Percentiles rank a stretch among this genome's conserved stretches.
These are phyloP conservation scores for Trichoderma semiorbis DNA, from an alignment of 2,329 filamentous ascomycete genomes.

Conservation along the genomic window DNA sequence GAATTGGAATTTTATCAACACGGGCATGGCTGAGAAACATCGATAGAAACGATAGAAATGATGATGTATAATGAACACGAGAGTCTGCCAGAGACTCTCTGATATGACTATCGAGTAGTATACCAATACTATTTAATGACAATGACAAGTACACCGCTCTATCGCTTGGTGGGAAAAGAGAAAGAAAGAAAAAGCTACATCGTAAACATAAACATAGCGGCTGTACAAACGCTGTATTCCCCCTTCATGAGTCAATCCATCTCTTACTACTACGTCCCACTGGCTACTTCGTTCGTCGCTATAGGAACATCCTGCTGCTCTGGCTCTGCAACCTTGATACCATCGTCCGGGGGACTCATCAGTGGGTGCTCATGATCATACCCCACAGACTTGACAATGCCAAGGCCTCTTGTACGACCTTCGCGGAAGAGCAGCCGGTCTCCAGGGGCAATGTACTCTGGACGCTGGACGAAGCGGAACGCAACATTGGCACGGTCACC, in stretches of 20 bases:
- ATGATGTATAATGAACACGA: background rate
- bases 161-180: background rate
- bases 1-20: background rate
- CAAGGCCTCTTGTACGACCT: slow-evolving; percentile 89
- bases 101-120: background rate
- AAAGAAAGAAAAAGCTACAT: background rate
- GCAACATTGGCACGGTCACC: slow-evolving; percentile 92
- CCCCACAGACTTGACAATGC: slow-evolving; percentile 87
- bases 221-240: background rate
- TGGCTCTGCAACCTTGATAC: background rate
- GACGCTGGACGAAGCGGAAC: slow-evolving; percentile 90
- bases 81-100: background rate
- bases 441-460: slow-evolving; percentile 85
- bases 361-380: slow-evolving; percentile 67
- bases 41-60: background rate
- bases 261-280: background rate
- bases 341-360: slow-evolving; percentile 21
- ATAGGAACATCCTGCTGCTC: background rate
- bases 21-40: background rate
- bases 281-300: background rate
- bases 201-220: background rate
- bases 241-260: background rate
- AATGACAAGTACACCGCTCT: background rate
- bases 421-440: slow-evolving; percentile 91
- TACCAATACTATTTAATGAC: background rate